Conservation (phyloP, 2,329 filamentous ascomycete genomes). For the Clarireedia sp. region DNA sequence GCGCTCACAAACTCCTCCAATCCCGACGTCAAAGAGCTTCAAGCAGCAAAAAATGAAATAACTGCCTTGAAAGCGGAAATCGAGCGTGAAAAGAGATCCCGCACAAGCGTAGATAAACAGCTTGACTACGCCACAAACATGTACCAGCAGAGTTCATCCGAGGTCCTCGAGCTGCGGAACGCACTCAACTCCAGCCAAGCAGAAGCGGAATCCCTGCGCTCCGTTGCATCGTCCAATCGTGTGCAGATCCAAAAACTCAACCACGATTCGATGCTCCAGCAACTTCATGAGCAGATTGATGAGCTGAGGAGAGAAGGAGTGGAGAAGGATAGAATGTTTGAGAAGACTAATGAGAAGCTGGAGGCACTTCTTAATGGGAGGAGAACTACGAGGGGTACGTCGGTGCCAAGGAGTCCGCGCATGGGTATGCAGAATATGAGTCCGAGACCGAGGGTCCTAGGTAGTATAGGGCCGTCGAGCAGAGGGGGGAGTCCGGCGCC, state of each 20-base stretch:
- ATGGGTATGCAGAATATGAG: constrained; percentile 25
- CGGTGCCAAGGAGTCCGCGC: constrained; percentile 26
- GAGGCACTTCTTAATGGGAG: constrained; percentile 34
- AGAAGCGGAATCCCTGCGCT: constrained; percentile 13
- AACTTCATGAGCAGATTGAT: constrained; percentile 27
- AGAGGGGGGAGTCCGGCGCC: constrained; percentile 24
- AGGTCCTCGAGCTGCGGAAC: constrained; percentile 13
- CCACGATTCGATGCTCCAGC: constrained; percentile 11
- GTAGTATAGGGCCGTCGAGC: constrained; percentile 11
- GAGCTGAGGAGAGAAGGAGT: constrained; percentile 22
- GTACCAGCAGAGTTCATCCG: constrained; percentile 26
- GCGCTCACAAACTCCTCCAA: constrained; percentile 27
- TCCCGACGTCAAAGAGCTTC: constrained; percentile 34
- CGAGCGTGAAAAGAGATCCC: constrained; percentile 18
- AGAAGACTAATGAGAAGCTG: constrained; percentile 33
- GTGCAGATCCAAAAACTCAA: constrained; percentile 26
- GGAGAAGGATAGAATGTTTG: constrained; percentile 32
- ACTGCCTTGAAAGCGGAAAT: constrained; percentile 14
- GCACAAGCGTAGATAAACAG: constrained; percentile 17
- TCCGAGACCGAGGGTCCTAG: constrained; percentile 12
- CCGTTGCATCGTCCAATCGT: constrained; percentile 21
- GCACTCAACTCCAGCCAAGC: constrained; percentile 17
- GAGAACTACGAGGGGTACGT: constrained; percentile 27
- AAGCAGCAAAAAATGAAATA: constrained; percentile 34
- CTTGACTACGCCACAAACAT: constrained; percentile 23